phyloP scores from a whole-genome alignment of 1,284 basidiomycete species.

The Neotropicomus parvogracilis region DNA sequence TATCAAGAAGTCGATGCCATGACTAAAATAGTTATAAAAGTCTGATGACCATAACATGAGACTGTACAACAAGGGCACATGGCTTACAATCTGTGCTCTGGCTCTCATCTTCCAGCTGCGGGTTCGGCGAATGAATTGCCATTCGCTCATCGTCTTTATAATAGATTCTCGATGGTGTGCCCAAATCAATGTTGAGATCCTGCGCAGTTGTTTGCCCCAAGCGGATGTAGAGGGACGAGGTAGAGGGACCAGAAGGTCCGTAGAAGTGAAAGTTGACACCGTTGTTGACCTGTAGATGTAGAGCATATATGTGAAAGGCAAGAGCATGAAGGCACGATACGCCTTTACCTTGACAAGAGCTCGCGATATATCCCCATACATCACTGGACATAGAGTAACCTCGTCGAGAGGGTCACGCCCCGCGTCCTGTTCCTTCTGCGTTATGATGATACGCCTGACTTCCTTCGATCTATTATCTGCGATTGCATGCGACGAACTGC shows the following conservation, averaged over 20 bases:
- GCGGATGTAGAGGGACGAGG: conserved; percentile 53
- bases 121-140: conserved; percentile 64
- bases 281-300: conserved; percentile 56
- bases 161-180: conserved; percentile 71
- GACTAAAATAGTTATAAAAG: conserved; percentile 91
- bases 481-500: conserved; percentile 31
- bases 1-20: conserved; percentile 81
- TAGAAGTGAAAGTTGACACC: conserved; percentile 70
- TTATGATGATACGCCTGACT: conserved; percentile 71
- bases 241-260: conserved; percentile 41
- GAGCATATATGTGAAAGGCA: background rate
- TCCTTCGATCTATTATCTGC: conserved; percentile 64
- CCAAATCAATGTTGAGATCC: conserved; percentile 75
- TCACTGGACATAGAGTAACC: conserved; percentile 55
- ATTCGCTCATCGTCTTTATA: conserved; percentile 88
- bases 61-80: background rate
- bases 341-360: conserved; percentile 60
- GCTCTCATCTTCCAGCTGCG: conserved; percentile 39
- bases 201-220: conserved; percentile 81
- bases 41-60: conserved; percentile 42
- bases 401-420: conserved; percentile 66
- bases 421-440: conserved; percentile 61
- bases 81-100: conserved; percentile 44
- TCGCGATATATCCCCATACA: conserved; percentile 67
- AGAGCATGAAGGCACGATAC: background rate